These are phyloP conservation scores for Neofusicoccum parvum DNA, from an alignment of 2,329 filamentous ascomycete species.

Conservation along the genomic window DNA sequence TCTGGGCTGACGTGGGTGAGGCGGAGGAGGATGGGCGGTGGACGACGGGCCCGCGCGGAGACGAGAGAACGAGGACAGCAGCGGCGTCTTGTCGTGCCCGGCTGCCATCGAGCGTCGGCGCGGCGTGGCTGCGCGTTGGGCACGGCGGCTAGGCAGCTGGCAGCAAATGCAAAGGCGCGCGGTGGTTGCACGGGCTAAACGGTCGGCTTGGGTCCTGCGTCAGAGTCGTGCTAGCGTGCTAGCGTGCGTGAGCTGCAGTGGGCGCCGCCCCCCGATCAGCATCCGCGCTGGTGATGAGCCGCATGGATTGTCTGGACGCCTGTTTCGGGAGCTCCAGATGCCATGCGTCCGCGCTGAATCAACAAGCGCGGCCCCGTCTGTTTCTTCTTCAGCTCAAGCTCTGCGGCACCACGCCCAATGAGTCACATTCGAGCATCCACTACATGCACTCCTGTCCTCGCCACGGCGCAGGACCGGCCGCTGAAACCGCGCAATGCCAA, in stretches of 20 bases:
- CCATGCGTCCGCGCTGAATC: background rate
- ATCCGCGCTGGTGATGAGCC: slow-evolving; percentile 2
- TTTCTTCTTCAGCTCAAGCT: slow-evolving; percentile 1
- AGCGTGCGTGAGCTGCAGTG: too few species aligned
- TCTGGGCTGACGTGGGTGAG: too few species aligned
- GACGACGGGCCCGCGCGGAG: too few species aligned
- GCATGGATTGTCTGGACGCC: slow-evolving; percentile 9
- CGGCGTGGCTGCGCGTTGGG: too few species aligned
- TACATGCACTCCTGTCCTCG: background rate
- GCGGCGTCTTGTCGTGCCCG: too few species aligned
- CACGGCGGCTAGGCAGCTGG: background rate
- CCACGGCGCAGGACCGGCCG: background rate
- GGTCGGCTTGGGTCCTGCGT: background rate
- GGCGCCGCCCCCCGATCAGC: too few species aligned
- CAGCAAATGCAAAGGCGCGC: too few species aligned
- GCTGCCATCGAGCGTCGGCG: too few species aligned
- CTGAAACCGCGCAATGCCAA: background rate
- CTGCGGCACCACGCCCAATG: background rate
- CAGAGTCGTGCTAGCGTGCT: background rate
- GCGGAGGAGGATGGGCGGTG: too few species aligned
- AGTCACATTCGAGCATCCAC: background rate
- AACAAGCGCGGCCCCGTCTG: background rate
- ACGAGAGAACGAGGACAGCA: too few species aligned
- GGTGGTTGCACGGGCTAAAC: too few species aligned
- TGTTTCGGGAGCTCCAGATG: background rate